phyloP scores from a whole-genome alignment of 306 rosid genomes.

The Lathyrus aphaca region DNA sequence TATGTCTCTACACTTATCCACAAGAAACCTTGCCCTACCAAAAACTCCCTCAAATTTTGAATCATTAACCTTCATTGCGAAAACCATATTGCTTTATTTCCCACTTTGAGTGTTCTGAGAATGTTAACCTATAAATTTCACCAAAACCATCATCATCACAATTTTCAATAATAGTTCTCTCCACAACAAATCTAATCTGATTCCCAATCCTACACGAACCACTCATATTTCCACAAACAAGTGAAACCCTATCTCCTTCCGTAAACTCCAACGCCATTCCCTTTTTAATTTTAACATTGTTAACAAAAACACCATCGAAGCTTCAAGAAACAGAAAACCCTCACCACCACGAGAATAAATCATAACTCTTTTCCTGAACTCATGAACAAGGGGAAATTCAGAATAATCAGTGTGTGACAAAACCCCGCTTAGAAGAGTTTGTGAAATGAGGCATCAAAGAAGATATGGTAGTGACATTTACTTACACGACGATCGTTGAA shows the following conservation, averaged over 20 bases:
- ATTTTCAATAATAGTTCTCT: constrained; percentile 45
- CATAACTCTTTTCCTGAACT: constrained; percentile 46
- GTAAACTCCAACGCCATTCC: constrained; percentile 55
- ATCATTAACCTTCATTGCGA: constrained; percentile 49
- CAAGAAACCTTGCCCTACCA: constrained; percentile 52
- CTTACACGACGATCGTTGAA: constrained; percentile 65
- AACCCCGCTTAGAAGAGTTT: constrained; percentile 55
- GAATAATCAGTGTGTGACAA: constrained; percentile 1
- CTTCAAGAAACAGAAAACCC: constrained; percentile 33
- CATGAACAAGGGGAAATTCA: constrained; percentile 26
- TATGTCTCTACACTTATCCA: constrained; percentile 52
- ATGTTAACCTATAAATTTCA: constrained; percentile 30
- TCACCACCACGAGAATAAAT: not conserved
- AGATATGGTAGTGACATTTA: constrained; percentile 63
- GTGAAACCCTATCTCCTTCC: constrained; percentile 60
- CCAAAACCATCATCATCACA: constrained; percentile 21
- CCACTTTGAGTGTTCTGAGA: constrained; percentile 50
- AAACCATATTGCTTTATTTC: constrained; percentile 56
- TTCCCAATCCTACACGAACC: constrained; percentile 39
- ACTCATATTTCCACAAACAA: constrained; percentile 48
- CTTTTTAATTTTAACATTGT: constrained; percentile 51
- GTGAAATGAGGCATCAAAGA: constrained; percentile 54
- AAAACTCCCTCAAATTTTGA: constrained; percentile 37
- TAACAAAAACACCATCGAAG: constrained; percentile 68
- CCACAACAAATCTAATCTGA: constrained; percentile 60